Percentiles rank a stretch among this genome's conserved stretches.
phyloP scores from a whole-genome alignment of 345 rosid species.

The Populus simonii region DNA sequence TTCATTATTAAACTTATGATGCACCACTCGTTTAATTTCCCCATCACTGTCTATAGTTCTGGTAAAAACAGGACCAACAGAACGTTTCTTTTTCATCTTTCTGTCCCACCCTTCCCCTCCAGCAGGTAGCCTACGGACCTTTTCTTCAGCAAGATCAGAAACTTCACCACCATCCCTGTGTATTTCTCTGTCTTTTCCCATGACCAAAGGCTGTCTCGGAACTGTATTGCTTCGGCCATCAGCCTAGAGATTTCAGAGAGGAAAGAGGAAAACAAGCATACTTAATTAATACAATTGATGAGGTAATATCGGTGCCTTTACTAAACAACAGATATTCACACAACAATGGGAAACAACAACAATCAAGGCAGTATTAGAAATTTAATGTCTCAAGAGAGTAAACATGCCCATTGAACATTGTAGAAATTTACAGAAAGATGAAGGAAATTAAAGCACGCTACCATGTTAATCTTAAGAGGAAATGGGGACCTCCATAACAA shows the following conservation, averaged over 20 bases:
- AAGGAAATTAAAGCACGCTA: neutral
- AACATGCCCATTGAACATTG: neutral
- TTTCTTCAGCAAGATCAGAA: constrained; percentile 48
- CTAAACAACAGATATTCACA: neutral
- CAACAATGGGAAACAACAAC: neutral
- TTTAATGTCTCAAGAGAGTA: neutral
- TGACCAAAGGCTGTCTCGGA: constrained; percentile 33
- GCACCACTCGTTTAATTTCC: constrained; percentile 36
- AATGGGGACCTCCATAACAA: neutral
- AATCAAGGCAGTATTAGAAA: neutral
- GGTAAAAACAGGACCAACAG: constrained; percentile 39
- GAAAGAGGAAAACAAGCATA: neutral
- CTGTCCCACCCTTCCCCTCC: constrained; percentile 65
- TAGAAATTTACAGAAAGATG: neutral
- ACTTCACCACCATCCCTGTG: constrained; percentile 38
- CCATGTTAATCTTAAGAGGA: neutral
- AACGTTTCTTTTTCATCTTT: constrained; percentile 53
- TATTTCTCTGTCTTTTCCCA: constrained; percentile 46
- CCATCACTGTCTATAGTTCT: constrained; percentile 45
- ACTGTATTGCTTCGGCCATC: constrained; percentile 37
- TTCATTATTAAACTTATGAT: constrained; percentile 41
- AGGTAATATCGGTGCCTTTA: neutral
- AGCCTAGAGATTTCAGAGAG: constrained; percentile 26
- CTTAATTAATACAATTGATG: neutral
- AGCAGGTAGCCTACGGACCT: constrained; percentile 45